A percentile compares a stretch with the other conserved stretches of the same genome.
Evolutionary conservation across 768 basidiomycete species (phyloP).

Genomic region (Kwoniella sp.): DNA sequence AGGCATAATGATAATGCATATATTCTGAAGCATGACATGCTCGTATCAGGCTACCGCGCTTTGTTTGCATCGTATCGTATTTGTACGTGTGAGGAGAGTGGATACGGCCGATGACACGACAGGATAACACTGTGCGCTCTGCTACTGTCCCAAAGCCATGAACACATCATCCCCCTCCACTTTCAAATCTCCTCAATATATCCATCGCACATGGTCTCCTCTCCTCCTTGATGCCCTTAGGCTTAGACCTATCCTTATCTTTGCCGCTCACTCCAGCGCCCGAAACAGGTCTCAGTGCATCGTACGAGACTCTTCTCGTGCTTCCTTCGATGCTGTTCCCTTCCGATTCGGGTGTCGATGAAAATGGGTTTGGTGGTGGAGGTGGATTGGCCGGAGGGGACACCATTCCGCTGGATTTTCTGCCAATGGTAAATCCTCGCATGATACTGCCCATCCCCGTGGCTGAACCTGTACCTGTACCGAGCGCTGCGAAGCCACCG

Average conservation of each 20-base stretch:
- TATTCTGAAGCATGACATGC: no score
- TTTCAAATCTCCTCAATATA: conserved; percentile 34
- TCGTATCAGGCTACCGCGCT: no score
- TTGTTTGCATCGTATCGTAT: no score
- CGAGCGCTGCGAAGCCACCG: conserved; percentile 14
- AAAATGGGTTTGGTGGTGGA: not conserved
- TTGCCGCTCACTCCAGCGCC: not conserved
- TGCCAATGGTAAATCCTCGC: conserved; percentile 19
- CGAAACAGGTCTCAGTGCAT: not conserved
- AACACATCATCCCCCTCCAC: no score
- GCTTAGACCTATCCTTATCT: not conserved
- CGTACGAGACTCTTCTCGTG: conserved; percentile 1
- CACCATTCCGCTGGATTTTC: not conserved
- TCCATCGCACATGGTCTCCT: conserved; percentile 34
- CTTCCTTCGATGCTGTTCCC: no score
- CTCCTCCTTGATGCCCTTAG: not conserved
- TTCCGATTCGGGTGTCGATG: not conserved
- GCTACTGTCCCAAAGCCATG: no score
- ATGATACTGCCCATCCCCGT: conserved; percentile 11
- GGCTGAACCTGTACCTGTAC: not conserved
- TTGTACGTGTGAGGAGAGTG: no score
- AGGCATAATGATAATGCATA: not conserved
- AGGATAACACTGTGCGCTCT: no score
- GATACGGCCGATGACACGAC: no score
- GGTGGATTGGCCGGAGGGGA: not conserved